Evolutionary conservation across 1,284 basidiomycete species (phyloP), one percentile per base, ranked within the genome.

Genomic region (Pseudozyma sp.): DNA sequence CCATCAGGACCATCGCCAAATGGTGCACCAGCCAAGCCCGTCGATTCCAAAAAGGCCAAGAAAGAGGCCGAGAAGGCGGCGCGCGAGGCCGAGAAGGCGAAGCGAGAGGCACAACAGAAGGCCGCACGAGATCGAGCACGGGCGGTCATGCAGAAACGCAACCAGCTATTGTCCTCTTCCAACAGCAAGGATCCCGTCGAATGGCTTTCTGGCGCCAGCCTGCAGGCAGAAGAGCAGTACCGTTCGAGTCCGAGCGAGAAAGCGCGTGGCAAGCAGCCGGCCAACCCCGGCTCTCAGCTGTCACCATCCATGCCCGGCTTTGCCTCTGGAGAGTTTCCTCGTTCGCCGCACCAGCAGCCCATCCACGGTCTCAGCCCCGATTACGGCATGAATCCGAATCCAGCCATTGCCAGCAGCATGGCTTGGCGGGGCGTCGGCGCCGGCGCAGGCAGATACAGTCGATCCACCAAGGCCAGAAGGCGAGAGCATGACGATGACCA

Each of bases 91-190:
- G 94, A 96, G 86, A 90, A 91, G 83, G 91, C 93, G 68, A 91
- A 91, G 70, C 92, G 94, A 67, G 90, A 91, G 63, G 89, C 92
- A 48, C 90, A 89, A 33, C 89, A 91, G 84, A 90, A 90, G 83
- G 86, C 86, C 29, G 86, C 87, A 61, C 85, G 87, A 78, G 95
- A 98, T 79, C 91, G 96, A 79, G 94, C 96, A 7, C 89, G 96
- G 54, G 94, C 94, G 40, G 96, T 98, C 84, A 92, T 98, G 90
- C 90, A 91, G 83, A 97, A 97, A 87, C 92, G 94, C 35, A 75
- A 80, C 37, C 80, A 81, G 62, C 68, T 81, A 13, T 33, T 81
- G 49, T 77, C 80, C 4, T 64, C 72, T 19, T 68, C 70, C 35
- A 77, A 75, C 42, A 70, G 54, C 63, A 76, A 69, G 54, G 80